Evolutionary conservation across 768 basidiomycete genomes (phyloP), one percentile per base, ranked within the genome.

Genomic region (Pleurotus tuoliensis): DNA sequence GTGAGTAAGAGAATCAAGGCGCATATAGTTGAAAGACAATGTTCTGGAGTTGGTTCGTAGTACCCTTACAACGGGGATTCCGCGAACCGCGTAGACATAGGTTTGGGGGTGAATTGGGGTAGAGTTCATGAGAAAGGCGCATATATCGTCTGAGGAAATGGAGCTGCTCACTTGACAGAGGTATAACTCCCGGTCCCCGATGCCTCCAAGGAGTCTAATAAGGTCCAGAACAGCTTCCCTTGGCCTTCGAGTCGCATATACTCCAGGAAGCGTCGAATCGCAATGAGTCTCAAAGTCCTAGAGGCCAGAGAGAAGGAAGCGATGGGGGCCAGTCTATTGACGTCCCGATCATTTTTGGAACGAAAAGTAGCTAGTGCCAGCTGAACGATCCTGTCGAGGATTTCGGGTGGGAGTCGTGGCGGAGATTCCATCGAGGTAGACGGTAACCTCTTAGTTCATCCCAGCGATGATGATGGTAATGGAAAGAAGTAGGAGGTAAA

Each of bases 161-260:
- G 24, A 30, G 18, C 64, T 41, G 72, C 77, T 58, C 58, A 83
- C 82, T 69, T 79, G 46, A 81, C 73, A 75, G 80, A 82, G 34
- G 61, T 57, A 59, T 77, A 75, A 4, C 74, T 75, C 13, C 65
- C 61, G 30, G 56, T 57, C 44, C 62, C 56, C 45, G 59, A 55
- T 57, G 48, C 56, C 43, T 60, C 54, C 56, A 59, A 16, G 53
- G 46, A 66, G 61, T 58, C 57, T 5, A 74, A 61, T 18, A 70
- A 43, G 15, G 39, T 56, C 52, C 59, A 66, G 34, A 69, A 52
- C 69, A 70, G 71, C 30, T 68, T 60, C 27, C 46, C 48, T 4
- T 54, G 60, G 39, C 55, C 63, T 9, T 51, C 61, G 47, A 79
- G 63, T 8, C 60, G 52, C 56, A 80, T 59, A 59, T 58, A 55